phyloP scores from a whole-genome alignment of 139 green algal species.

The Mesotaenium endlicherianum region DNA sequence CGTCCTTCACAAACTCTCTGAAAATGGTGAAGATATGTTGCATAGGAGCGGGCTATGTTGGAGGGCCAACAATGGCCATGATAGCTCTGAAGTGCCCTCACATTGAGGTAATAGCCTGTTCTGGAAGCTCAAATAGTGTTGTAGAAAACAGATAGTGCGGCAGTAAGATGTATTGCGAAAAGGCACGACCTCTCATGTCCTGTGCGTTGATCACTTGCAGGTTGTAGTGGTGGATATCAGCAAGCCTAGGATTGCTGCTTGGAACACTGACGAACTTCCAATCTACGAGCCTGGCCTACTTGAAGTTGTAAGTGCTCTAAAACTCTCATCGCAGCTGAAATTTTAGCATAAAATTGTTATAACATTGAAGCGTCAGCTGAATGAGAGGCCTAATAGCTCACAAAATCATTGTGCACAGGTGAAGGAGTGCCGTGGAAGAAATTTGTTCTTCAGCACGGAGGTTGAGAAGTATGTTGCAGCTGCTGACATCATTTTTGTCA shows the following conservation, averaged over 20 bases:
- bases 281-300: constrained; percentile 98
- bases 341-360: too few relatives aligned
- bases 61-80: constrained; percentile 87
- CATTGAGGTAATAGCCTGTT: constrained; percentile 67
- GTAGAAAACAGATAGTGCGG: too few relatives aligned
- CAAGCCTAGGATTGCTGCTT: constrained; percentile 80
- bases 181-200: too few relatives aligned
- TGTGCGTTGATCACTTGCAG: too few relatives aligned
- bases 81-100: constrained; percentile 94
- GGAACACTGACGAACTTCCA: constrained; percentile 89
- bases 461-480: constrained; percentile 88
- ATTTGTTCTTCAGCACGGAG: constrained; percentile 97
- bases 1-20: not conserved
- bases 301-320: constrained; percentile 84
- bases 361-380: too few relatives aligned
- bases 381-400: too few relatives aligned
- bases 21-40: constrained; percentile 56
- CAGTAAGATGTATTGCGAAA: too few relatives aligned
- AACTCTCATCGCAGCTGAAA: too few relatives aligned
- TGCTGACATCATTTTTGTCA: constrained; percentile 96
- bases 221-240: constrained; percentile 88
- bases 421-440: constrained; percentile 66
- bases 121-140: too few relatives aligned
- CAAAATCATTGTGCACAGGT: too few relatives aligned
- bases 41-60: constrained; percentile 70